These are phyloP conservation scores for Cladosporium sphaerospermum DNA, from an alignment of 2,329 filamentous ascomycete genomes.

Conservation along the genomic window DNA sequence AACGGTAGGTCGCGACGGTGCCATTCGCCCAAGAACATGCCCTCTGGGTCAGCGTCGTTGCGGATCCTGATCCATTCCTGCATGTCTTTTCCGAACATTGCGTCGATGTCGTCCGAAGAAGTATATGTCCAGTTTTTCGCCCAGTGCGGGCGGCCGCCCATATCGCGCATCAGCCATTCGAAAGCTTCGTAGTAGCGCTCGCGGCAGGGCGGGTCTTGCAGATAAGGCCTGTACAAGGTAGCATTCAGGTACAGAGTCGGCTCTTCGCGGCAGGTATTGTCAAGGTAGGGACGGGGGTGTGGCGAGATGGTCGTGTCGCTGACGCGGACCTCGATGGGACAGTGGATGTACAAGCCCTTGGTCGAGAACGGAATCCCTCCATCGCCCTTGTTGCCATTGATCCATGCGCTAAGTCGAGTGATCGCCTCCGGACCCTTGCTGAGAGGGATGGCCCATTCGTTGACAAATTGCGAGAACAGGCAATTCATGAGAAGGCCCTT, in stretches of 20 bases:
- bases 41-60: conserved; percentile 66
- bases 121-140: conserved; percentile 77
- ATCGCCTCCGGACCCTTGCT: conserved; percentile 82
- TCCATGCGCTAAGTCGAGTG: conserved; percentile 75
- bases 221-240: conserved; percentile 79
- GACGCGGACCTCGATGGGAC: conserved; percentile 87
- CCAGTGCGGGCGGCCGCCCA: conserved; percentile 81
- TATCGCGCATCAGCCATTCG: conserved; percentile 81
- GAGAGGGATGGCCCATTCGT: conserved; percentile 93
- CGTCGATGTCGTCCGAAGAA: conserved; percentile 53
- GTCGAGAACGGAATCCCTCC: conserved; percentile 71
- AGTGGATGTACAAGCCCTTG: conserved; percentile 76
- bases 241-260: conserved; percentile 86
- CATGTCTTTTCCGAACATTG: conserved; percentile 64
- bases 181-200: conserved; percentile 81
- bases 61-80: conserved; percentile 62
- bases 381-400: conserved; percentile 65
- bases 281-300: conserved; percentile 58
- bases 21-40: conserved; percentile 89
- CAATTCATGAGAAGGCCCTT: conserved; percentile 91
- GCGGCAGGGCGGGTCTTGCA: conserved; percentile 67
- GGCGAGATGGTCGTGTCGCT: conserved; percentile 56
- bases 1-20: conserved; percentile 63
- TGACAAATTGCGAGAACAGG: conserved; percentile 95
- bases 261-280: conserved; percentile 61